A percentile compares a stretch with the other conserved stretches of the same genome.
Conservation (phyloP, 306 rosid species). For the Gastrolobium bilobum region DNA sequence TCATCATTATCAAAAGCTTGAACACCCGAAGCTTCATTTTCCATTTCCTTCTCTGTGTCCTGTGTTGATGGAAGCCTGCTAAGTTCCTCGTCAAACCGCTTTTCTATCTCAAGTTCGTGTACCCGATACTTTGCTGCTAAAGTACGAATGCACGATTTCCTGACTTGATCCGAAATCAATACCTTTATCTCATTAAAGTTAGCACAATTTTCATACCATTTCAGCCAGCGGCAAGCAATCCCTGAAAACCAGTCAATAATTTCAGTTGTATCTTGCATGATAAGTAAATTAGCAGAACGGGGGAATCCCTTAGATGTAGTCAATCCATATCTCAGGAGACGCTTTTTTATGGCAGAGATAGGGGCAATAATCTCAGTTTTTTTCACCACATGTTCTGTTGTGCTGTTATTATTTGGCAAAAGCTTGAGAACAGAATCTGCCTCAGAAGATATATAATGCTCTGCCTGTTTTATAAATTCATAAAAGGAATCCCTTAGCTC, state of each 20-base stretch:
- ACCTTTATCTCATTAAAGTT: constrained; percentile 75
- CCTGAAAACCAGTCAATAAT: constrained; percentile 90
- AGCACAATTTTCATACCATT: constrained; percentile 73
- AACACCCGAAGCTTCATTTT: constrained; percentile 51
- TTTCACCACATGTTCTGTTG: constrained; percentile 50
- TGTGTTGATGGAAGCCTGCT: constrained; percentile 67
- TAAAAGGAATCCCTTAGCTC: constrained; percentile 76
- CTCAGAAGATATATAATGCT: constrained; percentile 80
- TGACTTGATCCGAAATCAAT: constrained; percentile 65
- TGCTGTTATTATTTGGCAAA: constrained; percentile 60
- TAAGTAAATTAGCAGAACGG: constrained; percentile 62
- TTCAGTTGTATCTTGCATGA: constrained; percentile 75
- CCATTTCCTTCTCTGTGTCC: constrained; percentile 66
- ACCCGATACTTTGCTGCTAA: constrained; percentile 83
- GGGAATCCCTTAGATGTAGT: constrained; percentile 70
- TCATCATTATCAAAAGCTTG: constrained; percentile 72
- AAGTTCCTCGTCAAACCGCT: constrained; percentile 73
- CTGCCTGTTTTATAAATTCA: constrained; percentile 69
- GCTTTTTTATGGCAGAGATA: constrained; percentile 62
- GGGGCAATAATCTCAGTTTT: constrained; percentile 83
- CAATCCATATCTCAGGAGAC: constrained; percentile 79
- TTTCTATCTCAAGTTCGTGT: constrained; percentile 77
- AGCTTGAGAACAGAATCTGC: constrained; percentile 74
- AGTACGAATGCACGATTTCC: constrained; percentile 92
- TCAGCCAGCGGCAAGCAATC: constrained; percentile 79